phyloP scores from a whole-genome alignment of 78 protist genomes.

The Dictyostelium discoideum region DNA sequence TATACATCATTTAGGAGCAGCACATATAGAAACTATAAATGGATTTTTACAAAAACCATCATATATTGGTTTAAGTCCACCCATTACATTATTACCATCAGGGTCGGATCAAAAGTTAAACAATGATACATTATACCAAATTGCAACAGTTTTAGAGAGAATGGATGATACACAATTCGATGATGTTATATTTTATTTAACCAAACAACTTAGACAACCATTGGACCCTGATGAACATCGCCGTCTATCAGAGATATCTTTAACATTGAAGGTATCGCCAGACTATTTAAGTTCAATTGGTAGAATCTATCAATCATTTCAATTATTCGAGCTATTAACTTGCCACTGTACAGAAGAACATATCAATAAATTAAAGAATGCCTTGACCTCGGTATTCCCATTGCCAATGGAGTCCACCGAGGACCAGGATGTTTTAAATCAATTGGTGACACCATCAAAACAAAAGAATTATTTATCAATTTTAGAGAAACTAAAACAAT shows the following conservation, averaged over 20 bases:
- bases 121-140: neutral
- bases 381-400: slow-evolving; percentile 54
- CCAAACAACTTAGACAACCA: slow-evolving; percentile 38
- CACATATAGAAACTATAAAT: slow-evolving; percentile 50
- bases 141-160: slow-evolving; percentile 2
- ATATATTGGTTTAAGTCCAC: neutral
- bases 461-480: slow-evolving; percentile 47
- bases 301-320: slow-evolving; percentile 16
- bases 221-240: slow-evolving; percentile 25
- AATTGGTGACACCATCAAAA: neutral
- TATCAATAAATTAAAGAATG: slow-evolving; percentile 50
- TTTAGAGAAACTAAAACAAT: slow-evolving; percentile 48
- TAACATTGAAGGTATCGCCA: neutral
- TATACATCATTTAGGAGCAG: slow-evolving; percentile 29
- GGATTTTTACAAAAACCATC: slow-evolving; percentile 36
- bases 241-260: neutral
- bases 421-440: neutral
- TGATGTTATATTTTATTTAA: neutral
- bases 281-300: slow-evolving; percentile 57
- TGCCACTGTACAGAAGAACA: slow-evolving; percentile 48
- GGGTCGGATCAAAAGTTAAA: neutral
- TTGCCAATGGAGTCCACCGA: neutral
- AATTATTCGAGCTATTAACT: slow-evolving; percentile 26
- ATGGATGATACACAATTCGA: slow-evolving; percentile 42
- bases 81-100: neutral